Base-by-base conservation (phyloP, 768 basidiomycete genomes). In the Leccinum olivaceopallidum region DNA sequence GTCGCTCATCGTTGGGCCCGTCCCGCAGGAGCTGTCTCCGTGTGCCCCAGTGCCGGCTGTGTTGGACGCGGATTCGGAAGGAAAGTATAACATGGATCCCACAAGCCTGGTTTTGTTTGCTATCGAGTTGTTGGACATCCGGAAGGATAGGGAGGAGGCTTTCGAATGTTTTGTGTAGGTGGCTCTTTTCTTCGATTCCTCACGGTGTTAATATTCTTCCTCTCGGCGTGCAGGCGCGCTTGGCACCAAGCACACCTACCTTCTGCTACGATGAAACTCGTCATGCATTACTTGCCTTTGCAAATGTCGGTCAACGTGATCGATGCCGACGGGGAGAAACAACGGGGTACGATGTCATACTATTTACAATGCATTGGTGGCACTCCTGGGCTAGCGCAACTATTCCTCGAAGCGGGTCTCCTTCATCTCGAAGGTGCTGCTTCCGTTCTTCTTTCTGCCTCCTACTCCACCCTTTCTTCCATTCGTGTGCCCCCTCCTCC, bases 391-490 rank as follows among this genome's bases (percentile, higher is more conserved):
- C 78, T 92, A 2, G 90, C 88, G 2, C 87, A 85, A 59, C 83
- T 93, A 9, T 92, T 90, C 72, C 76, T 90, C 6, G 89, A 91
- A 71, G 88, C 88, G 5, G 91, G 91, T 4, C 78, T 92, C 28
- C 82, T 93, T 32, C 85, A 92, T 68, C 79, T 92, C n/a, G 91
- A 93, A 71, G 91, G 91, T 7, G 83, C 88, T 14, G 90, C 91
- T 18, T 81, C 86, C 0, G 77, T 79, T n/a, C 79, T 92, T 32
- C 81, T 92, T 32, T 81, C 88, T 5, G 84, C 88, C 4, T 89
- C 90, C 1, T 88, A 87, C 68, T 86, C 89, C 18, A 89, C 88
- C 47, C 80, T 92, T 22, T 88, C 90, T 3, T 92, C 91, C 14
- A 83, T 92, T 61, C 86, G 91, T 51, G 80, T 89, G 32, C 87